A percentile compares a stretch with the other conserved stretches of the same genome.
phyloP scores from a whole-genome alignment of 495 filamentous ascomycete species.

The Neurospora sp. region DNA sequence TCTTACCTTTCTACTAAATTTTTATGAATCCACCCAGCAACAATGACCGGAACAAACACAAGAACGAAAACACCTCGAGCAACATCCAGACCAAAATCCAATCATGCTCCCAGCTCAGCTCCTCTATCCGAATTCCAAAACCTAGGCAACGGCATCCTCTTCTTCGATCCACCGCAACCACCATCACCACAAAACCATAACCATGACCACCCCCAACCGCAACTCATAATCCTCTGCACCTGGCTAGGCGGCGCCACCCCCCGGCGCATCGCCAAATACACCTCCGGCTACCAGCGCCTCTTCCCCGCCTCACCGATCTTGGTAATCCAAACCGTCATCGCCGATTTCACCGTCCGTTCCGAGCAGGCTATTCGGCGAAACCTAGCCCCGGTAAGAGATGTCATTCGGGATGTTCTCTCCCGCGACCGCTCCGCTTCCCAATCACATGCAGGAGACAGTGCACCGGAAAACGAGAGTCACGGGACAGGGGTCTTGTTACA shows the following conservation, averaged over 20 bases:
- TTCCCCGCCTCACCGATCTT: conserved; percentile 32
- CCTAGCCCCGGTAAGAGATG: background rate
- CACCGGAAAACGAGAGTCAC: background rate
- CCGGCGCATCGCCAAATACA: conserved; percentile 35
- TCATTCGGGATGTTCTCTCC: background rate
- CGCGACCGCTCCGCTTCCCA: background rate
- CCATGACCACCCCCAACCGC: background rate
- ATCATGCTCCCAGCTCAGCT: background rate
- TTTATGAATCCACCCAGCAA: too few species aligned
- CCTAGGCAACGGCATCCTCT: background rate
- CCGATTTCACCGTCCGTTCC: conserved; percentile 11
- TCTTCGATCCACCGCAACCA: background rate
- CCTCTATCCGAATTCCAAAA: background rate
- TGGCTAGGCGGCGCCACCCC: conserved; percentile 33
- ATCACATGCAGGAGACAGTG: background rate
- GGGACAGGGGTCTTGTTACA: conserved; percentile 21
- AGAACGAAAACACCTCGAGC: background rate
- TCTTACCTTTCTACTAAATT: too few species aligned
- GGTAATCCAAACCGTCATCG: conserved; percentile 16
- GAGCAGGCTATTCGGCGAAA: background rate
- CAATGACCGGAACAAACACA: background rate
- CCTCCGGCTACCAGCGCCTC: conserved; percentile 26
- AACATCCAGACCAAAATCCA: background rate
- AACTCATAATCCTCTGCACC: conserved; percentile 32
- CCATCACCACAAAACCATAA: background rate